Percentiles rank a stretch among this genome's conserved stretches.
Evolutionary conservation across 1,284 basidiomycete species (phyloP).

Genomic region (Takashimella koratensis): DNA sequence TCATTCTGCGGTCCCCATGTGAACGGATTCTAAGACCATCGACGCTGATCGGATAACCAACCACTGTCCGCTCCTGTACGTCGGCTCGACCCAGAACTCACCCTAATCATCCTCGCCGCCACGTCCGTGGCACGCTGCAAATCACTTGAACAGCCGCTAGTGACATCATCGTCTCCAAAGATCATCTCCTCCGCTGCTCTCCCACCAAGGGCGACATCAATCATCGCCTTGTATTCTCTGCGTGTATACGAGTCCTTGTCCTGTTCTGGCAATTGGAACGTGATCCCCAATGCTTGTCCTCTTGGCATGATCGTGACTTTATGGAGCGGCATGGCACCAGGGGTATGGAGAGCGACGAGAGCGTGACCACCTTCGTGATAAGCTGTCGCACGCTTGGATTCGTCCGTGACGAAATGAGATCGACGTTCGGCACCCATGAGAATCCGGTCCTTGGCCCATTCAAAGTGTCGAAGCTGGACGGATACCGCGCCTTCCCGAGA

Average conservation of each 20-base stretch:
- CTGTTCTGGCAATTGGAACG: conserved; percentile 77
- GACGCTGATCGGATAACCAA: neutral
- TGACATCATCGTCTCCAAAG: conserved; percentile 80
- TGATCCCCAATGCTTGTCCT: conserved; percentile 85
- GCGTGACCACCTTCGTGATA: conserved; percentile 97
- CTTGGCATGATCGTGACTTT: conserved; percentile 94
- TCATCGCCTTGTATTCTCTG: conserved; percentile 51
- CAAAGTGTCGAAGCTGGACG: conserved; percentile 76
- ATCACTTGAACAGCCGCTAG: conserved; percentile 86
- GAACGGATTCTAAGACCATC: neutral
- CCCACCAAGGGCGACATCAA: conserved; percentile 89
- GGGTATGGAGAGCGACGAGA: conserved; percentile 81
- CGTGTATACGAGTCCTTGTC: conserved; percentile 56
- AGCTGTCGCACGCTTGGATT: conserved; percentile 80
- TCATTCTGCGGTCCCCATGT: conserved; percentile 25
- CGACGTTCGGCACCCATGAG: conserved; percentile 91
- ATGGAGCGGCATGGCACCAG: conserved; percentile 89
- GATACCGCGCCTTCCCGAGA: conserved; percentile 70
- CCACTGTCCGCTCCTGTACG: too few relatives aligned
- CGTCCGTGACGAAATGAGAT: conserved; percentile 78
- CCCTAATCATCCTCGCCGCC: conserved; percentile 85
- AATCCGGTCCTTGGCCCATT: conserved; percentile 94
- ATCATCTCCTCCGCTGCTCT: conserved; percentile 90
- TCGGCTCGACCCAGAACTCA: too few relatives aligned
- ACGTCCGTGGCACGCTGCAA: conserved; percentile 71